phyloP scores from a whole-genome alignment of 2,329 filamentous ascomycete genomes.

The Metarhizium album region DNA sequence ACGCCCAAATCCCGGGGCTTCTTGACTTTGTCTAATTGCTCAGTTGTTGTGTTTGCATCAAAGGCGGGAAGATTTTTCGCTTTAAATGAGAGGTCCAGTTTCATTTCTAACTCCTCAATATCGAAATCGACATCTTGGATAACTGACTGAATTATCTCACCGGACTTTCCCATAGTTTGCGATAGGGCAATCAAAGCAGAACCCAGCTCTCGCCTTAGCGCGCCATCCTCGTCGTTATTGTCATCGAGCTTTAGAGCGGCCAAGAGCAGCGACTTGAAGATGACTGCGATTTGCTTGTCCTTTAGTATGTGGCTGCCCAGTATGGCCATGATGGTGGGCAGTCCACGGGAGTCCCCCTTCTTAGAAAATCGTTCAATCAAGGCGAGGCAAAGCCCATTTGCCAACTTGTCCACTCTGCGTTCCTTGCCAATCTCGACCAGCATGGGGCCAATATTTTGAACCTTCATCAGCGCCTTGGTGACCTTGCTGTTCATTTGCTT shows the following conservation, averaged over 20 bases:
- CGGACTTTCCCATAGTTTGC: constrained; percentile 45
- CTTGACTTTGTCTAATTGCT: constrained; percentile 15
- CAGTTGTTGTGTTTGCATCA: constrained; percentile 32
- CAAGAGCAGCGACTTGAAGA: constrained; percentile 54
- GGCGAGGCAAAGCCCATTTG: constrained; percentile 60
- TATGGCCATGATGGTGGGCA: constrained; percentile 50
- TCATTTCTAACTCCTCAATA: constrained; percentile 64
- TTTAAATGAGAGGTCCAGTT: constrained; percentile 59
- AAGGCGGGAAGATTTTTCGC: constrained; percentile 40
- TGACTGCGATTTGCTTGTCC: constrained; percentile 50
- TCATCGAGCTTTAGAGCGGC: constrained; percentile 48
- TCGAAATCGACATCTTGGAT: constrained; percentile 60
- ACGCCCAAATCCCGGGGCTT: constrained; percentile 27
- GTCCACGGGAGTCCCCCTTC: constrained; percentile 45
- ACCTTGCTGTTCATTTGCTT: constrained; percentile 60
- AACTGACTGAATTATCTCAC: constrained; percentile 54
- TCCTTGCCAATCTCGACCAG: constrained; percentile 52
- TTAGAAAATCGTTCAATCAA: constrained; percentile 51
- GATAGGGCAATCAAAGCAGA: constrained; percentile 56
- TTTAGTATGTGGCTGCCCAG: constrained; percentile 49
- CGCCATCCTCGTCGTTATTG: constrained; percentile 40
- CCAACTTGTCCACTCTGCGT: constrained; percentile 59
- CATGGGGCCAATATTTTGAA: constrained; percentile 47
- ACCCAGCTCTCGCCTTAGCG: constrained; percentile 52
- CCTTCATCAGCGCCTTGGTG: constrained; percentile 55